Base-by-base conservation (phyloP, 495 filamentous ascomycete genomes). In the Penicillium atrosanguineum region DNA sequence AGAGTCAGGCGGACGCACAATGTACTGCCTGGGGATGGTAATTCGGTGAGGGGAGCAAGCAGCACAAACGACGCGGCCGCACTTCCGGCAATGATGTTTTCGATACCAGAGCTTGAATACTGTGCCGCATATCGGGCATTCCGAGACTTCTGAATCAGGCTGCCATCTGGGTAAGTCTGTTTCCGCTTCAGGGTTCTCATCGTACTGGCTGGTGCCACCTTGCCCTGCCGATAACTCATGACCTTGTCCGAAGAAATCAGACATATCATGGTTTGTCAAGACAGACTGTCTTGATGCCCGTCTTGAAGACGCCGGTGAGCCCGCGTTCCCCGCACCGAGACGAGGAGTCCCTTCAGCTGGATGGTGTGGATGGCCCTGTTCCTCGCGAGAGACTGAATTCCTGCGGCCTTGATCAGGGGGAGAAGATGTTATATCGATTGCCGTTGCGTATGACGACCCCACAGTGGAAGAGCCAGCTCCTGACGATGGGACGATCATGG, bases 11-110 rank as follows among this genome's bases (percentile, higher is more conserved):
- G 91, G 91, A 39, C 86, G 88, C 15, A 98, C 94, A 45, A 97
- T 94, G 65, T 87, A 97, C 53, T 94, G 89, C 48, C 89, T 80
- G 1, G 94, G 95, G 50, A 98, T 96, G 1, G 87, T 95, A 64
- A 98, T 97, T 38, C 89, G 84, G 69, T 97, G 93, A 5, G 95
- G 94, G 4, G 95, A 97, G 70, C 94, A 98, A 16, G 81, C 72
- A 48, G 86, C 83, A 68, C 94, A 98, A 14, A 98, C 95, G 1
- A 98, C 95, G 26, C 92, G 81, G 7, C 94, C 94, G 69, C 94
- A 98, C 76, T 96, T 97, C 47, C 92, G 91, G 71, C 92, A 97
- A 65, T 97, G 92, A 67, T 97, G 92, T 63, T 93, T 94, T 48
- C 92, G 79, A 65, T 90, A 83, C 79, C 88, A 96, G 60, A 96